These are phyloP conservation scores for Ceratopteris richardii DNA, from an alignment of 75 land plant species.

Conservation along the genomic window DNA sequence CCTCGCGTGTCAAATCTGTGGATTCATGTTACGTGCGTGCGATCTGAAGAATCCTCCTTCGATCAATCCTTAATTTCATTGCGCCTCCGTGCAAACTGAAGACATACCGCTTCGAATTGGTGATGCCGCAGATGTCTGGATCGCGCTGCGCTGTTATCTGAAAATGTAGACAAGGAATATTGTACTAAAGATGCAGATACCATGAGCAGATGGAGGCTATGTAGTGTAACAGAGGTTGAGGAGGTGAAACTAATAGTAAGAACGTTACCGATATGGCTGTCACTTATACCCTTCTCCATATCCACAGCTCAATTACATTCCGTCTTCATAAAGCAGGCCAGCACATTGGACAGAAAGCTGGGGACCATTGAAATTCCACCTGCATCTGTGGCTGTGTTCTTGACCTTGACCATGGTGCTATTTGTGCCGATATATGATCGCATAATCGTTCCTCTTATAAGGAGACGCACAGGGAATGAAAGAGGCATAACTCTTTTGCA, in stretches of 20 bases:
- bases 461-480: constrained; percentile 31
- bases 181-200: background rate
- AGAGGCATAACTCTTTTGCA: constrained; percentile 66
- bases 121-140: constrained; percentile 22
- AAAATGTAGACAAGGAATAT: no score
- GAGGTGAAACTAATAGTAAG: constrained; percentile 39
- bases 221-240: constrained; percentile 28
- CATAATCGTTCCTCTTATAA: constrained; percentile 41
- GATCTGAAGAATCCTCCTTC: no score
- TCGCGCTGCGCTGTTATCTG: constrained; percentile 11
- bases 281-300: constrained; percentile 58
- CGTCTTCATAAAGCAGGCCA: constrained; percentile 80
- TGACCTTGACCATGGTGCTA: constrained; percentile 51
- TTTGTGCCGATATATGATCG: constrained; percentile 77
- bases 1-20: no score
- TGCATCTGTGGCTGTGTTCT: constrained; percentile 59
- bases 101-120: no score
- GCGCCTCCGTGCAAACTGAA: no score
- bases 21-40: no score
- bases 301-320: constrained; percentile 71
- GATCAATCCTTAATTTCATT: no score
- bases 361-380: constrained; percentile 60
- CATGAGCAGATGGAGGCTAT: constrained; percentile 19
- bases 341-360: constrained; percentile 50
- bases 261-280: constrained; percentile 68